These are phyloP conservation scores for Kodamaea derodonti DNA, from an alignment of 1,139 yeast genomes.

Conservation along the genomic window DNA sequence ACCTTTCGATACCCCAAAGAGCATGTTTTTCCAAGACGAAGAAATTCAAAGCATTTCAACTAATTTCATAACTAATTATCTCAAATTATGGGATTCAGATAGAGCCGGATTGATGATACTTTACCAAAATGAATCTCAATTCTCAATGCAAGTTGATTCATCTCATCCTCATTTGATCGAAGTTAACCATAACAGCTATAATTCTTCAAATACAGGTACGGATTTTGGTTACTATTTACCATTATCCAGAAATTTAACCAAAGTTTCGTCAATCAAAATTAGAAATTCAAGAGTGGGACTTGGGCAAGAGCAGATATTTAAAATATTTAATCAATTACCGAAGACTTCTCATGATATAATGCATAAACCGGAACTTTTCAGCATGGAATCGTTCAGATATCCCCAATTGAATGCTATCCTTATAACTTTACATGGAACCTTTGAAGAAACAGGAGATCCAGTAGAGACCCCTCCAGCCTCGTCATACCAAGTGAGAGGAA, in stretches of 20 bases:
- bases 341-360: slow-evolving; percentile 67
- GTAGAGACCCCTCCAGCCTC: slow-evolving; percentile 9
- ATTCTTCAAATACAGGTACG: slow-evolving; percentile 20
- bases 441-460: slow-evolving; percentile 62
- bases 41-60: slow-evolving; percentile 69
- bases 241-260: slow-evolving; percentile 70
- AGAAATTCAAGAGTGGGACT: slow-evolving; percentile 56
- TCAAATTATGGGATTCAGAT: slow-evolving; percentile 78
- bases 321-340: slow-evolving; percentile 66
- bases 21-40: slow-evolving; percentile 75
- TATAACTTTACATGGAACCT: slow-evolving; percentile 80
- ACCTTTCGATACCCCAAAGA: slow-evolving; percentile 46
- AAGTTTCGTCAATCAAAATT: slow-evolving; percentile 58
- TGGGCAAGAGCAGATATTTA: slow-evolving; percentile 68
- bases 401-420: slow-evolving; percentile 74
- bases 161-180: slow-evolving; percentile 48
- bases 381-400: slow-evolving; percentile 75
- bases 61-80: slow-evolving; percentile 68
- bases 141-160: slow-evolving; percentile 63
- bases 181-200: slow-evolving; percentile 8
- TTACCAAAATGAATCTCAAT: slow-evolving; percentile 81
- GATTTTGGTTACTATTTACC: slow-evolving; percentile 66
- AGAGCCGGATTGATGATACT: slow-evolving; percentile 65
- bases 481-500: slow-evolving; percentile 22
- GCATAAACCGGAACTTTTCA: slow-evolving; percentile 59